These are phyloP conservation scores for Helichrysum umbraculigerum DNA, from an alignment of 129 eudicot species.

Conservation along the genomic window DNA sequence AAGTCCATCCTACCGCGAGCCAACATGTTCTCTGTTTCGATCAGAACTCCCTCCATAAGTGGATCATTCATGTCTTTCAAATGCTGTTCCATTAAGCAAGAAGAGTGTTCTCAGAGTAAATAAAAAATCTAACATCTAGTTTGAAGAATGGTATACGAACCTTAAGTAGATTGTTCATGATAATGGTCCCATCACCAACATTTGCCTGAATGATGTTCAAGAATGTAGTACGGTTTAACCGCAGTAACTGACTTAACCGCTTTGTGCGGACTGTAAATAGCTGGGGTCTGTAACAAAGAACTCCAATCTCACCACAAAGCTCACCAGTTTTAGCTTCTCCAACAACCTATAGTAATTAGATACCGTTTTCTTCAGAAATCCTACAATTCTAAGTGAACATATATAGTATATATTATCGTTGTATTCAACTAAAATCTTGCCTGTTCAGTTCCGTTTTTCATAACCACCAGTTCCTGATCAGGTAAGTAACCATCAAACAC, in stretches of 20 bases:
- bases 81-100: constrained; percentile 49
- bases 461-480: constrained; percentile 67
- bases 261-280: constrained; percentile 87
- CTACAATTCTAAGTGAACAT: not conserved
- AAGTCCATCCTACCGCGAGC: constrained; percentile 90
- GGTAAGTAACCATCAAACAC: constrained; percentile 18
- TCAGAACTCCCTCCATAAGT: constrained; percentile 71
- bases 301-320: constrained; percentile 92
- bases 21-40: constrained; percentile 87
- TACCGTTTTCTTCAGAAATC: not conserved
- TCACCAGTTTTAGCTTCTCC: constrained; percentile 82
- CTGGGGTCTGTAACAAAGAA: constrained; percentile 93
- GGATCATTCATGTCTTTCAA: constrained; percentile 74
- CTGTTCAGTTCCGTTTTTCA: constrained; percentile 72
- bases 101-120: not conserved
- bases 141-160: constrained; percentile 28
- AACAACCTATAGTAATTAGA: constrained; percentile 47
- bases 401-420: not conserved
- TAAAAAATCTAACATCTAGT: not conserved
- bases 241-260: constrained; percentile 68
- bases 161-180: constrained; percentile 88
- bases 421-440: constrained; percentile 37
- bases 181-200: constrained; percentile 94
- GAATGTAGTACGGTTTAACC: constrained; percentile 74
- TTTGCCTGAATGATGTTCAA: constrained; percentile 82